Conservation (phyloP, 1,284 basidiomycete genomes). For the Gymnopus androsaceus region DNA sequence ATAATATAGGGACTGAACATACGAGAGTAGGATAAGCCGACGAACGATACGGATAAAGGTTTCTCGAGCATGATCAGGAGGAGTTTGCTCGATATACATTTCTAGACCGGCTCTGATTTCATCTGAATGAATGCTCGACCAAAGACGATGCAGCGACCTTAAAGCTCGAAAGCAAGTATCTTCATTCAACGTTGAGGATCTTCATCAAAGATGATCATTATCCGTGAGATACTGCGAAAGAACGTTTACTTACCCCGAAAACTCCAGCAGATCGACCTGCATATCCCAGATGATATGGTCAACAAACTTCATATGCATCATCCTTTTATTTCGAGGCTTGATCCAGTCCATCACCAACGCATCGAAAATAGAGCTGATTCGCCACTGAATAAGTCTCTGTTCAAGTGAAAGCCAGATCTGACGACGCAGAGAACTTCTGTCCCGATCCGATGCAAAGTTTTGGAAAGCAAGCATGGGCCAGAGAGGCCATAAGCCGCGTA, state of each 20-base stretch:
- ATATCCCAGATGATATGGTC: too few relatives aligned
- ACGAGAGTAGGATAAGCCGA: not conserved
- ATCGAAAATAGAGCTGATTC: slow-evolving; percentile 11
- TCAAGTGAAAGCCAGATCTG: not conserved
- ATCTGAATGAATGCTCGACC: not conserved
- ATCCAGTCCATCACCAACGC: slow-evolving; percentile 3
- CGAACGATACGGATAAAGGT: not conserved
- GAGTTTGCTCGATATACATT: slow-evolving; percentile 3
- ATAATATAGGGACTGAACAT: not conserved
- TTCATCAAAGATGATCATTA: not conserved
- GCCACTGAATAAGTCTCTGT: not conserved
- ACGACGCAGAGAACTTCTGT: not conserved
- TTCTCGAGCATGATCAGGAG: not conserved
- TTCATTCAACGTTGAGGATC: not conserved
- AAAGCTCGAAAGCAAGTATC: slow-evolving; percentile 4
- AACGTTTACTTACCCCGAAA: slow-evolving; percentile 7
- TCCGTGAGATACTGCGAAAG: not conserved
- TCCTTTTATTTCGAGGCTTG: too few relatives aligned
- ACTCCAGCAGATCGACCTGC: slow-evolving; percentile 5
- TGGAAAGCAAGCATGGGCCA: not conserved
- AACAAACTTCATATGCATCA: too few relatives aligned
- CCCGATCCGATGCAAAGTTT: not conserved
- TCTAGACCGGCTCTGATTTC: not conserved
- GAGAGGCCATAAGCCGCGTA: not conserved
- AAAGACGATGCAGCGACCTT: slow-evolving; percentile 1